Conservation (phyloP, 306 rosid species). For the Ochetophila trinervis region DNA sequence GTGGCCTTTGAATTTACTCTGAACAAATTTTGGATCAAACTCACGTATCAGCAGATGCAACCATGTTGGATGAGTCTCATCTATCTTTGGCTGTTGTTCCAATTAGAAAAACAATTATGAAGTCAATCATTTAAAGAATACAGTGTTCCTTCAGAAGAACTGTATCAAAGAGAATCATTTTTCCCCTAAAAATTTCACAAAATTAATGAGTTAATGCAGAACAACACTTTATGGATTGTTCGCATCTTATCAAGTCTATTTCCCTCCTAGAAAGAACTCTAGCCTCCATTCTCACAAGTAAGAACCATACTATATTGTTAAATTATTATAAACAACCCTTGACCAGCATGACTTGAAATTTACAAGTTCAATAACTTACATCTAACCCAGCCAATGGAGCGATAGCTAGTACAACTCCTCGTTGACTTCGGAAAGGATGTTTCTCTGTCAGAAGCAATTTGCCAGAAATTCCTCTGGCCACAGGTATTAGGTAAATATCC, state of each 20-base stretch:
- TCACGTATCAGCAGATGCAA: constrained; percentile 74
- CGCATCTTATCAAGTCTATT: too few relatives aligned
- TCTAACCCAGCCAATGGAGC: constrained; percentile 75
- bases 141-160: not conserved
- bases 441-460: constrained; percentile 74
- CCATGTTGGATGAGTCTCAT: constrained; percentile 68
- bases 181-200: too few relatives aligned
- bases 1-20: constrained; percentile 35
- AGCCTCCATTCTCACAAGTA: too few relatives aligned
- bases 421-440: constrained; percentile 77
- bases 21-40: constrained; percentile 45
- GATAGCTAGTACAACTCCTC: constrained; percentile 79
- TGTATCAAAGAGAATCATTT: constrained; percentile 4
- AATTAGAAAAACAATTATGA: constrained; percentile 1
- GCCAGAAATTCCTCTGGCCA: constrained; percentile 47
- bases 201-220: too few relatives aligned
- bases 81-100: constrained; percentile 62
- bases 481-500: constrained; percentile 62
- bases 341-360: too few relatives aligned
- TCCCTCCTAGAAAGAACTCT: too few relatives aligned
- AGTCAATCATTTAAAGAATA: not conserved
- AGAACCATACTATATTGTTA: too few relatives aligned
- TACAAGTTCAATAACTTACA: constrained; percentile 45
- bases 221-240: too few relatives aligned
- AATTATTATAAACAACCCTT: too few relatives aligned